Evolutionary conservation across 2,329 filamentous ascomycete genomes (phyloP).

Genomic region (Alternaria sp.): DNA sequence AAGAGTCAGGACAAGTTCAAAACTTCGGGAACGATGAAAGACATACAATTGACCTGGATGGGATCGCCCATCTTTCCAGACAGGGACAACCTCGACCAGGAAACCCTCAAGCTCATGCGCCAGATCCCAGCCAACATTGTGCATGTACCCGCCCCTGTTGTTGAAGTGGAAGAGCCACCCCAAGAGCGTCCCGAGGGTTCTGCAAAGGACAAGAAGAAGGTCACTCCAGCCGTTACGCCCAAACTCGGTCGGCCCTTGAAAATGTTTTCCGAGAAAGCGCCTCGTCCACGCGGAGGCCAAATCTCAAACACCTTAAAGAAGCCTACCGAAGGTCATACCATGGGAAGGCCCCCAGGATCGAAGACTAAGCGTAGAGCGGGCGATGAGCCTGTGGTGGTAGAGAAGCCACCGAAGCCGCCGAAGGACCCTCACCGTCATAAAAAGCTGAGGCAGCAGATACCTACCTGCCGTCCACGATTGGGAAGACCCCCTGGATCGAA

Average conservation of each 20-base stretch:
- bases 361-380: constrained; percentile 14
- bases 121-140: neutral
- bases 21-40: constrained; percentile 33
- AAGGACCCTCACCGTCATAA: neutral
- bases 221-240: neutral
- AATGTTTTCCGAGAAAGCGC: neutral
- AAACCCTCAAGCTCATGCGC: constrained; percentile 25
- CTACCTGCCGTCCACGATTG: neutral
- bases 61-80: constrained; percentile 43
- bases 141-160: neutral
- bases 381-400: neutral
- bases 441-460: neutral
- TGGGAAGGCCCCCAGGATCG: constrained; percentile 24
- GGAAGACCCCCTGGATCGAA: neutral
- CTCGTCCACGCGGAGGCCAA: constrained; percentile 3
- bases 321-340: neutral
- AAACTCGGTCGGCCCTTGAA: constrained; percentile 4
- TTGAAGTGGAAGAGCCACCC: neutral
- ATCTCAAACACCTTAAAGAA: neutral
- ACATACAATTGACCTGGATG: constrained; percentile 48
- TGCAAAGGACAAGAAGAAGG: neutral
- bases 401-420: neutral
- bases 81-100: constrained; percentile 27
- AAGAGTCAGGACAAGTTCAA: constrained; percentile 17
- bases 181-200: neutral